A percentile compares a stretch with the other conserved stretches of the same genome.
These are phyloP conservation scores for Fusarium annulatum DNA, from an alignment of 2,329 filamentous ascomycete genomes.

Conservation along the genomic window DNA sequence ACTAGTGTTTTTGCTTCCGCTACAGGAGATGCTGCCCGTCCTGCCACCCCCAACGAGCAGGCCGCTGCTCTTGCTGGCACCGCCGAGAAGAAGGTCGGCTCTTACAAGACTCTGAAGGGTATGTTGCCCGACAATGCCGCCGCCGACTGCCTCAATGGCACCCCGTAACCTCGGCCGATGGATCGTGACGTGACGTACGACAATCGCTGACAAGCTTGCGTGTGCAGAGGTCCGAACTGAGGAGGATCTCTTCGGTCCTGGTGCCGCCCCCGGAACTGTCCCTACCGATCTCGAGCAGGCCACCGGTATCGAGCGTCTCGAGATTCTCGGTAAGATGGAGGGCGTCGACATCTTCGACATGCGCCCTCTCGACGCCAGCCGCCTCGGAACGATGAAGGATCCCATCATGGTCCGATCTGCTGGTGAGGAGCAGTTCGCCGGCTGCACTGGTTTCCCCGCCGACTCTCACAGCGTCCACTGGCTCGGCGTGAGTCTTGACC, in stretches of 20 bases:
- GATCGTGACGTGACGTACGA: constrained; percentile 25
- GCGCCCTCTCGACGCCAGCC: constrained; percentile 91
- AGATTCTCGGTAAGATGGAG: constrained; percentile 99
- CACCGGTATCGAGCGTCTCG: constrained; percentile 97
- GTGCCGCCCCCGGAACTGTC: constrained; percentile 83
- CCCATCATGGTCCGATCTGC: constrained; percentile 91
- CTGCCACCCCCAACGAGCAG: constrained; percentile 51
- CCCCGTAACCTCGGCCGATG: constrained; percentile 42
- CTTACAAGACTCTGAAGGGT: constrained; percentile 61
- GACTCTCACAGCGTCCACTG: constrained; percentile 93
- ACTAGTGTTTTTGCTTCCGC: constrained; percentile 36
- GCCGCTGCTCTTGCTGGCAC: constrained; percentile 51
- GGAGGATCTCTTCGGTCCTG: constrained; percentile 86
- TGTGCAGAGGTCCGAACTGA: constrained; percentile 80
- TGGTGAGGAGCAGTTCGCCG: constrained; percentile 95
- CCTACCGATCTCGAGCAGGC: constrained; percentile 95
- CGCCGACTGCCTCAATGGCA: constrained; percentile 21
- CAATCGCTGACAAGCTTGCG: constrained; percentile 36
- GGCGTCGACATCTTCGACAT: constrained; percentile 98
- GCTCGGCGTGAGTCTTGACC: constrained; percentile 78
- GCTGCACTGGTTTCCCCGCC: constrained; percentile 93
- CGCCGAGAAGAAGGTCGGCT: constrained; percentile 59
- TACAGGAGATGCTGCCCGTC: constrained; percentile 54
- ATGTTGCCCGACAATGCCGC: constrained; percentile 46
- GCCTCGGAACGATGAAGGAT: constrained; percentile 89